These are phyloP conservation scores for Scopulariopsis brevicaulis DNA, from an alignment of 2,329 filamentous ascomycete genomes.

Conservation along the genomic window DNA sequence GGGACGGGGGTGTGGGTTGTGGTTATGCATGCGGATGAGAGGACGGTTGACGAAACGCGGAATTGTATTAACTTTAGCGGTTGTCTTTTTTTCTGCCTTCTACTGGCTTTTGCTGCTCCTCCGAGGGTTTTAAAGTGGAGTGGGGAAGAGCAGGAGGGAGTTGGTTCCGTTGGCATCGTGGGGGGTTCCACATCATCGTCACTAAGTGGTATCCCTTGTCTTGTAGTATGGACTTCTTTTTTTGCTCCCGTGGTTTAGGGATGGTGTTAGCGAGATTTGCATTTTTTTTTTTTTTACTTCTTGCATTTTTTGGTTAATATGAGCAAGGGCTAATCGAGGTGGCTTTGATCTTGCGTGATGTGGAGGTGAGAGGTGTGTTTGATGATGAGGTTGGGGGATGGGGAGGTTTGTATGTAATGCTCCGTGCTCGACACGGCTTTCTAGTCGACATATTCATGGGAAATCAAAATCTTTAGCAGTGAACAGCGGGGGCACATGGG, in stretches of 20 bases:
- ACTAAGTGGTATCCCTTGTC: not conserved
- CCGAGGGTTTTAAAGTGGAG: not conserved
- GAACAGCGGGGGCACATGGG: too few relatives aligned
- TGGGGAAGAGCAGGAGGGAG: not conserved
- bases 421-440: too few relatives aligned
- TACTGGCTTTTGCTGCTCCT: not conserved
- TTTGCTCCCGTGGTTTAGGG: conserved; percentile 4
- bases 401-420: too few relatives aligned
- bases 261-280: not conserved
- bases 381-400: not conserved
- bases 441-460: too few relatives aligned
- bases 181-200: not conserved
- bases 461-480: too few relatives aligned
- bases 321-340: not conserved
- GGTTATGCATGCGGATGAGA: not conserved
- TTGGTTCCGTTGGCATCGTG: not conserved
- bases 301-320: not conserved
- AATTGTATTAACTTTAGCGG: not conserved
- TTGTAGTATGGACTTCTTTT: conserved; percentile 4
- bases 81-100: not conserved
- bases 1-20: not conserved
- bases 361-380: not conserved
- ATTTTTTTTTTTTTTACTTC: not conserved
- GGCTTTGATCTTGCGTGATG: not conserved
- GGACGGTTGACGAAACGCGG: not conserved